Percentiles rank a stretch among this genome's conserved stretches.
Conservation (phyloP, 768 basidiomycete species). For the Leccinum olivaceopallidum region DNA sequence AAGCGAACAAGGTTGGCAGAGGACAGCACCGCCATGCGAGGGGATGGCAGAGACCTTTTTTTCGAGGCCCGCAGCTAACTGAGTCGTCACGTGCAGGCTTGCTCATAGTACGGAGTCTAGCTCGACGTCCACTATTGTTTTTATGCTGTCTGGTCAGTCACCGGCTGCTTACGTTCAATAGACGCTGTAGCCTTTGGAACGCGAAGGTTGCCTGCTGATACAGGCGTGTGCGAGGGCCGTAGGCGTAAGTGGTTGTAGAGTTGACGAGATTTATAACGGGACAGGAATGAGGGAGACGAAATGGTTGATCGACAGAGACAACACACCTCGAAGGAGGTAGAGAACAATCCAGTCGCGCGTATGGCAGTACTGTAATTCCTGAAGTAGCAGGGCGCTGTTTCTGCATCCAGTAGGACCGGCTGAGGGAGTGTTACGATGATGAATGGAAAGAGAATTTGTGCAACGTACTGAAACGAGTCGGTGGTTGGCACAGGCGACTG, state of each 20-base stretch:
- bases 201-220: conserved; percentile 74
- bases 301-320: not conserved
- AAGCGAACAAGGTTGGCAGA: no score
- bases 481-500: conserved; percentile 44
- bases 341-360: conserved; percentile 76
- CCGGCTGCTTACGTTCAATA: conserved; percentile 56
- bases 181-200: conserved; percentile 60
- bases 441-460: not conserved
- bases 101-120: conserved; percentile 27
- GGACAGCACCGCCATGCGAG: no score
- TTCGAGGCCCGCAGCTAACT: no score
- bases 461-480: conserved; percentile 67
- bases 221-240: conserved; percentile 73
- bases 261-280: conserved; percentile 64
- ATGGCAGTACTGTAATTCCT: conserved; percentile 69
- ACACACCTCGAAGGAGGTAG: conserved; percentile 78
- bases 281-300: not conserved
- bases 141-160: conserved; percentile 41
- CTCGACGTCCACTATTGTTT: conserved; percentile 41
- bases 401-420: conserved; percentile 76
- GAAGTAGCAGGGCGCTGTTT: conserved; percentile 80
- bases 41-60: no score
- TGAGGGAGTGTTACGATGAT: conserved; percentile 29
- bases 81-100: no score
- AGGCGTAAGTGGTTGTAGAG: conserved; percentile 69